Percentiles rank a stretch among this genome's conserved stretches.
Evolutionary conservation across 192 early-diverging fungal species (phyloP).

Genomic region (Irineochytrium annulatum): DNA sequence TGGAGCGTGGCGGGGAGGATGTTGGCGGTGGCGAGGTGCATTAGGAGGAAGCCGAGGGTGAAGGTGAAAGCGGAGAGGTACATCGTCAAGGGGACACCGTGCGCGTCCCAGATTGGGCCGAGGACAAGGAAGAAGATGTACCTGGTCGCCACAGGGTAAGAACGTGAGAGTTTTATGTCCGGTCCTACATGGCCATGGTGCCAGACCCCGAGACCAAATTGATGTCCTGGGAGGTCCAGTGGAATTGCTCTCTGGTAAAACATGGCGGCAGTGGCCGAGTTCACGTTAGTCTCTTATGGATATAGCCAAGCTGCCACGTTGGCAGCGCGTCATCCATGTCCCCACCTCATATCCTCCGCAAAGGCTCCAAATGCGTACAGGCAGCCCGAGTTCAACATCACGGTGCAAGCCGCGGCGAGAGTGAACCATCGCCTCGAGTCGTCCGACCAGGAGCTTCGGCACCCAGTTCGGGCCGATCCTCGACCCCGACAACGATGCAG

Average conservation of each 20-base stretch:
- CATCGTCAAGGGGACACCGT: constrained; percentile 19
- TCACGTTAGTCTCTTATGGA: no score
- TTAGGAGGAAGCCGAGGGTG: constrained; percentile 22
- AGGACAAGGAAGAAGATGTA: constrained; percentile 31
- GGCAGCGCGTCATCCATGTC: no score
- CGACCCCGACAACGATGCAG: no score
- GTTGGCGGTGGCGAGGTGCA: constrained; percentile 14
- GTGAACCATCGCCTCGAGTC: neutral
- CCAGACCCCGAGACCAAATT: constrained; percentile 30
- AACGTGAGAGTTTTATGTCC: no score
- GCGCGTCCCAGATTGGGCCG: constrained; percentile 28
- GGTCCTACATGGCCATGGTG: no score
- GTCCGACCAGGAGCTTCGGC: no score
- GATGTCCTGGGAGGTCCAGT: constrained; percentile 14
- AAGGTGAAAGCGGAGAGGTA: constrained; percentile 11
- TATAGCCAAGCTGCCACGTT: no score
- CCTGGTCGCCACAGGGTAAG: no score
- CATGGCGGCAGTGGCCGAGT: no score
- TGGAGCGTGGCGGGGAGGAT: constrained; percentile 9
- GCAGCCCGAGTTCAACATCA: neutral
- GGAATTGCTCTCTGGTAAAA: constrained; percentile 4
- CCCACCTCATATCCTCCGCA: neutral
- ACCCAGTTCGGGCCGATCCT: no score
- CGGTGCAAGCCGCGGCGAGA: neutral
- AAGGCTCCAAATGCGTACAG: neutral